These are phyloP conservation scores for Solanum chiquidenum DNA, from an alignment of 257 asterid species.

Conservation along the genomic window DNA sequence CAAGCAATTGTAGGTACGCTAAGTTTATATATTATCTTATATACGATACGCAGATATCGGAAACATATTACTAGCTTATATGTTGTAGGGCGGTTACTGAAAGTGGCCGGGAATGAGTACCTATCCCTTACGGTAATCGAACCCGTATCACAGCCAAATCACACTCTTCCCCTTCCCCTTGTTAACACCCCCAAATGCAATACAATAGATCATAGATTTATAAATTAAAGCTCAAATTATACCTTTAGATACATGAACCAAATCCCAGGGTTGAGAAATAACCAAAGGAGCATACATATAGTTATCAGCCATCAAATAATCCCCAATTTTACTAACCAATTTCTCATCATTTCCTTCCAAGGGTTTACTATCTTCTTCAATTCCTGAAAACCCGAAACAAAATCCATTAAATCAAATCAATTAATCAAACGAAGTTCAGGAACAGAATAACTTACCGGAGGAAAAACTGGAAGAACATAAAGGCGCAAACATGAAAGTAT, in stretches of 20 bases:
- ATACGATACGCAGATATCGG: accelerated
- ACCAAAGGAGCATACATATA: constrained; percentile 41
- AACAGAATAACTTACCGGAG: not conserved
- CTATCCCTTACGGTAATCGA: too few relatives aligned
- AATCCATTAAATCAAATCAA: not conserved
- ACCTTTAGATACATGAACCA: constrained; percentile 10
- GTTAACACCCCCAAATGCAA: not conserved
- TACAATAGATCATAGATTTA: not conserved
- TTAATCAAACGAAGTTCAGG: not conserved
- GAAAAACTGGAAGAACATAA: constrained; percentile 2
- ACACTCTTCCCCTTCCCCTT: not conserved
- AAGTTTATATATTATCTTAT: not conserved
- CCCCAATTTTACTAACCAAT: constrained; percentile 3
- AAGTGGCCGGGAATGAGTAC: not conserved
- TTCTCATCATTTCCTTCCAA: not conserved
- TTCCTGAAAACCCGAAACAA: constrained; percentile 10
- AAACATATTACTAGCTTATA: not conserved
- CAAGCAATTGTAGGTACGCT: not conserved
- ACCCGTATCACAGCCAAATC: not conserved
- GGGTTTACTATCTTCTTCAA: constrained; percentile 3
- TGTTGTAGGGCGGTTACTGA: not conserved
- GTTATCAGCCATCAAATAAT: constrained; percentile 31
- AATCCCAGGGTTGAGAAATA: constrained; percentile 1
- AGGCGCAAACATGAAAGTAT: constrained; percentile 40
- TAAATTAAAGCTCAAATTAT: not conserved